phyloP scores from a whole-genome alignment of 1,139 yeast species.

The Zygosaccharomyces pseudobailii region DNA sequence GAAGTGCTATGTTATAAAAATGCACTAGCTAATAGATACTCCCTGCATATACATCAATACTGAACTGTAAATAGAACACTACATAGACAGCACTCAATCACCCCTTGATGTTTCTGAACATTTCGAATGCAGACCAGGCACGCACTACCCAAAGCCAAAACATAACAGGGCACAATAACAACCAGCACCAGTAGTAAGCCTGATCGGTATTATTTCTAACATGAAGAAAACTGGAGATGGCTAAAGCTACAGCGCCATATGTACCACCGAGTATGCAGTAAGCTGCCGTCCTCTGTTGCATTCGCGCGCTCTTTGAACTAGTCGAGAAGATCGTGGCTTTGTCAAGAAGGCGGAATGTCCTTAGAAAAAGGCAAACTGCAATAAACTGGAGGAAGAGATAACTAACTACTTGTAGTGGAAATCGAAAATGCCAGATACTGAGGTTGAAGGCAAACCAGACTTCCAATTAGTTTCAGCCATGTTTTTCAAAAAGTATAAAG shows the following conservation, averaged over 20 bases:
- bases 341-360: not conserved
- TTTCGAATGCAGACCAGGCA: conserved; percentile 29
- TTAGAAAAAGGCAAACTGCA: not conserved
- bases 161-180: conserved; percentile 22
- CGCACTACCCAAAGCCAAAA: conserved; percentile 29
- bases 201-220: conserved; percentile 9
- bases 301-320: not conserved
- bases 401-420: conserved; percentile 12
- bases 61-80: conserved; percentile 6
- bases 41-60: not conserved
- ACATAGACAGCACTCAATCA: not conserved
- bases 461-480: conserved; percentile 16
- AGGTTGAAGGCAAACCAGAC: conserved; percentile 1
- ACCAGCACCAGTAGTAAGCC: conserved; percentile 24
- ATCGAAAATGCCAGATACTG: not conserved
- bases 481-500: conserved; percentile 25
- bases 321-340: not conserved
- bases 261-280: conserved; percentile 12
- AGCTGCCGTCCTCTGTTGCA: conserved; percentile 13
- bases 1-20: conserved; percentile 52
- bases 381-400: conserved; percentile 5
- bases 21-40: conserved; percentile 23
- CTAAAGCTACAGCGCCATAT: conserved; percentile 10
- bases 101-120: conserved; percentile 26
- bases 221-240: conserved; percentile 9